These are phyloP conservation scores for Amyloporia xantha DNA, from an alignment of 768 basidiomycete species.

Conservation along the genomic window DNA sequence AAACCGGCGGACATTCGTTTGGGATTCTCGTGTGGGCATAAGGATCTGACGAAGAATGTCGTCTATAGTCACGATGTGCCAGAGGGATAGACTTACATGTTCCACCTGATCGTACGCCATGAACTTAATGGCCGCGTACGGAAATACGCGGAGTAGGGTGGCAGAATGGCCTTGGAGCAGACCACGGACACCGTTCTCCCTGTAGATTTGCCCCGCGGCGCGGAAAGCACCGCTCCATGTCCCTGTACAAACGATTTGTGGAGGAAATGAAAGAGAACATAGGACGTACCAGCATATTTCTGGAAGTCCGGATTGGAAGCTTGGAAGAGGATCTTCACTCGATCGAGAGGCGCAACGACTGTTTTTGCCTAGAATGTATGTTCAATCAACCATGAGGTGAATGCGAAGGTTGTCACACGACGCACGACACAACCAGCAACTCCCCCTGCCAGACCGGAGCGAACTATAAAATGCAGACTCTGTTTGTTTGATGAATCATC, in stretches of 20 bases:
- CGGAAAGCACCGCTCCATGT: conserved; percentile 80
- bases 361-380: conserved; percentile 71
- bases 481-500: conserved; percentile 35
- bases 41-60: conserved; percentile 60
- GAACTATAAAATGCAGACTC: conserved; percentile 33
- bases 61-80: not conserved
- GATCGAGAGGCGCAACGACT: conserved; percentile 89
- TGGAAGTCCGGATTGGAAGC: conserved; percentile 92
- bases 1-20: conserved; percentile 79
- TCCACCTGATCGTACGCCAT: conserved; percentile 92
- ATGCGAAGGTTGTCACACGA: conserved; percentile 16
- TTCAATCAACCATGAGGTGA: not conserved
- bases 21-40: conserved; percentile 75
- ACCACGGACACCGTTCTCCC: conserved; percentile 62
- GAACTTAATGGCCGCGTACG: conserved; percentile 95
- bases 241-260: conserved; percentile 47
- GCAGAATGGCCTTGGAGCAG: conserved; percentile 95
- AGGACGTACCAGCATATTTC: conserved; percentile 77
- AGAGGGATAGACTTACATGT: conserved; percentile 53
- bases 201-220: conserved; percentile 70
- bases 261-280: conserved; percentile 11
- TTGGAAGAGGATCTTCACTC: conserved; percentile 98
- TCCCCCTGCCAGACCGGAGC: conserved; percentile 88
- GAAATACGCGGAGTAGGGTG: conserved; percentile 90
- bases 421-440: conserved; percentile 89